Conservation (phyloP, 1,139 yeast genomes). For the Sugiyamaella pinicola region DNA sequence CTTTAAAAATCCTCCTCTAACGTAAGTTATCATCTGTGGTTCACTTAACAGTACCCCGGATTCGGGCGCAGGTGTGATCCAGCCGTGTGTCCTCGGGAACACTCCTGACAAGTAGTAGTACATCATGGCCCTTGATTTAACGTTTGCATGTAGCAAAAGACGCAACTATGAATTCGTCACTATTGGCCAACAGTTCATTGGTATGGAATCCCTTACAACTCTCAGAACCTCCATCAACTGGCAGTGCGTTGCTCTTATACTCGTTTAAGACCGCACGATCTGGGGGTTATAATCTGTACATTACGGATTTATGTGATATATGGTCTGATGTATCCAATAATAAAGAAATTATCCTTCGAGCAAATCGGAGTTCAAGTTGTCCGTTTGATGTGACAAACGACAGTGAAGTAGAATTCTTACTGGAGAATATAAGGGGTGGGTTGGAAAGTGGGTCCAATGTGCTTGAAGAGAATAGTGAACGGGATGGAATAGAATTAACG, state of each 20-base stretch:
- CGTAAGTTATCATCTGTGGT: too few relatives aligned
- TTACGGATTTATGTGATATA: conserved; percentile 13
- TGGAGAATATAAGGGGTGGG: conserved; percentile 2
- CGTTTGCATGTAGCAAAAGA: too few relatives aligned
- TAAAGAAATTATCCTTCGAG: conserved; percentile 9
- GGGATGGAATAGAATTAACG: not conserved
- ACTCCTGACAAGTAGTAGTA: too few relatives aligned
- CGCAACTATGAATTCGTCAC: too few relatives aligned
- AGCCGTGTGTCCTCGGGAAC: too few relatives aligned
- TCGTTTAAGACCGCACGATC: not conserved
- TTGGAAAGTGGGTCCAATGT: conserved; percentile 1
- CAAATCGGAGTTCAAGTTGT: conserved; percentile 4
- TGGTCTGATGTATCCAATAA: conserved; percentile 9
- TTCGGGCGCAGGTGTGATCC: too few relatives aligned
- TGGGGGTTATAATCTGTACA: conserved; percentile 15
- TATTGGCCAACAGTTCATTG: conserved; percentile 5
- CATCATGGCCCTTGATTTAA: too few relatives aligned
- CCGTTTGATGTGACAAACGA: conserved; percentile 13
- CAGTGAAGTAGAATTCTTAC: not conserved
- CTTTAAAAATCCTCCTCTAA: too few relatives aligned
- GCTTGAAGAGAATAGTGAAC: not conserved
- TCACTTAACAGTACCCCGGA: too few relatives aligned
- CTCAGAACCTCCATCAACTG: not conserved
- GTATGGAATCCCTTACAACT: conserved; percentile 5
- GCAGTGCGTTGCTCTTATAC: not conserved